phyloP scores from a whole-genome alignment of 1,284 basidiomycete genomes.

The Ceratobasidium sp. region DNA sequence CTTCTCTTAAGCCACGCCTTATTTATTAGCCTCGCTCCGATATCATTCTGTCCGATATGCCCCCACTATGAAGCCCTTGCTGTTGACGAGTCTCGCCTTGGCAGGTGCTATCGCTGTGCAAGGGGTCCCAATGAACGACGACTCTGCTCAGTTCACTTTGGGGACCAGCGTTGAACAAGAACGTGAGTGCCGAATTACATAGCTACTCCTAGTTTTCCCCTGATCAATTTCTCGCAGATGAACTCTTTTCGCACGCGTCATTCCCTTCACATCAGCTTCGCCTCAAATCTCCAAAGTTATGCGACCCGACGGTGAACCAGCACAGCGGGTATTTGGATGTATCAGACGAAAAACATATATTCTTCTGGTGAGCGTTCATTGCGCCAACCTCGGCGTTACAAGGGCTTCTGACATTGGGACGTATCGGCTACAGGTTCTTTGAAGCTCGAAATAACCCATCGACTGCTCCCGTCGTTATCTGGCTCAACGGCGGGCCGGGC shows the following conservation, averaged over 20 bases:
- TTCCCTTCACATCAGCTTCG: slow-evolving; percentile 64
- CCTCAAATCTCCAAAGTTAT: slow-evolving; percentile 59
- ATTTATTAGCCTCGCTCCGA: not conserved
- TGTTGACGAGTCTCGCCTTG: not conserved
- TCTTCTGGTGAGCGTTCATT: slow-evolving; percentile 54
- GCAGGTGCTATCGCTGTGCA: not conserved
- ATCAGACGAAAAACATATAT: slow-evolving; percentile 61
- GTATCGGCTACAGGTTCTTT: slow-evolving; percentile 53
- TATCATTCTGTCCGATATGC: too few relatives aligned
- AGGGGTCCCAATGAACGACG: not conserved
- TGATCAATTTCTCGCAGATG: slow-evolving; percentile 51
- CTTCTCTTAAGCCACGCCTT: not conserved
- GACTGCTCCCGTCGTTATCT: slow-evolving; percentile 63
- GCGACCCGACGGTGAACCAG: slow-evolving; percentile 63
- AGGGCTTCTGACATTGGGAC: not conserved
- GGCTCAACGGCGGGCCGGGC: slow-evolving; percentile 62
- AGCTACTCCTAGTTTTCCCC: not conserved
- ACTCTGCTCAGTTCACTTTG: not conserved
- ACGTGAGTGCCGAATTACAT: not conserved
- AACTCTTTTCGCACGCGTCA: slow-evolving; percentile 61
- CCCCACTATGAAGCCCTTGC: not conserved
- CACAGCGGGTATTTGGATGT: slow-evolving; percentile 67
- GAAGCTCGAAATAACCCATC: slow-evolving; percentile 62
- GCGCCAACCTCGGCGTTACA: slow-evolving; percentile 47
- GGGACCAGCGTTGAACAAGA: not conserved